A percentile compares a stretch with the other conserved stretches of the same genome.
Evolutionary conservation across 768 basidiomycete genomes (phyloP).

Genomic region (Russula lepida): DNA sequence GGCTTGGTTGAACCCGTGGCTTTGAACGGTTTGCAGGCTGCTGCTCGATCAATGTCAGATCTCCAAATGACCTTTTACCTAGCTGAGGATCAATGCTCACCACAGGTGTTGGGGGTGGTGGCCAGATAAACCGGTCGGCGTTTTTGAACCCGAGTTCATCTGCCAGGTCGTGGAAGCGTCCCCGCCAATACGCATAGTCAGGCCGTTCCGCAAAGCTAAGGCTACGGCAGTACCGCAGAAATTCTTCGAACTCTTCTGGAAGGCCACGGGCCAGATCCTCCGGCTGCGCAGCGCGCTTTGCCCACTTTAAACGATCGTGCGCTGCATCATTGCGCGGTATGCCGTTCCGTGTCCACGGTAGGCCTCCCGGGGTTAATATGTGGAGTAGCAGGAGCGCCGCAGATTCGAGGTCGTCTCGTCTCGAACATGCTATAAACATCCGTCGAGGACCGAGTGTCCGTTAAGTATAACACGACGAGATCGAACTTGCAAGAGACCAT

Average conservation of each 20-base stretch:
- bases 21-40: constrained; percentile 6
- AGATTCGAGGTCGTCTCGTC: constrained; percentile 74
- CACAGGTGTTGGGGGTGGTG: constrained; percentile 32
- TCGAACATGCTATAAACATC: constrained; percentile 57
- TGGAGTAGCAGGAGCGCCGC: constrained; percentile 74
- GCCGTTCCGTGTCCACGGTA: constrained; percentile 75
- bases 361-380: constrained; percentile 64
- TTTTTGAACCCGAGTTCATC: constrained; percentile 48
- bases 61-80: background rate
- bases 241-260: constrained; percentile 68
- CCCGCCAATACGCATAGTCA: constrained; percentile 57
- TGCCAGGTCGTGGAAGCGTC: constrained; percentile 58
- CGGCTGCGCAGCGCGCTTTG: constrained; percentile 50
- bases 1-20: constrained; percentile 29
- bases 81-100: constrained; percentile 25
- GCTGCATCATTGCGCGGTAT: constrained; percentile 61
- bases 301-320: constrained; percentile 55
- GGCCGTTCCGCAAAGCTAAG: constrained; percentile 62
- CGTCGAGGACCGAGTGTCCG: background rate
- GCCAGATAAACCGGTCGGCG: constrained; percentile 64
- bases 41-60: background rate
- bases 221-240: constrained; percentile 61
- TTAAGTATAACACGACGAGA: background rate
- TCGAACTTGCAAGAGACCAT: background rate
- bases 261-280: constrained; percentile 63